Base-by-base conservation (phyloP, 768 basidiomycete species). In the Macrolepiota fuliginosa region DNA sequence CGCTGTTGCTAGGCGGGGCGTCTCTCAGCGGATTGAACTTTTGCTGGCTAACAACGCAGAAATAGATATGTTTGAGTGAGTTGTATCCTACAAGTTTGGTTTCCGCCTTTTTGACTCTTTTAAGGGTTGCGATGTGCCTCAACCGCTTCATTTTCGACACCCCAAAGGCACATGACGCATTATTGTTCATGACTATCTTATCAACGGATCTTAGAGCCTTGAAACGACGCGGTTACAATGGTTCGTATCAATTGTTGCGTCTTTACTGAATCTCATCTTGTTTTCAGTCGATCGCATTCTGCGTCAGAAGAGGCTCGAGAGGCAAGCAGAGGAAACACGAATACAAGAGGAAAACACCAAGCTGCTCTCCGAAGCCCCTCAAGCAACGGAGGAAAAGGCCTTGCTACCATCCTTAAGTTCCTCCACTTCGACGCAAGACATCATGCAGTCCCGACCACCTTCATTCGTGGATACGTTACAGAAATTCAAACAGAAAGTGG, bases 61-160 rank as follows among this genome's bases (percentile, higher is more conserved):
- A 64, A 79, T 92, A 47, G 93, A 98, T 67, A 91, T 96, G 84
- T 98, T 91, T 68, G 96, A 97, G 93, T 94, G 68, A 77, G 92
- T 85, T 10, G 17, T 11, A 15, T 3, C 24, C 22, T n/a, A 46
- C 37, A 9, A 11, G 19, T 25, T 25, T 4, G 54, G 13, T 45
- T 17, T 6, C 4, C 32, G 39, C 50, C 24, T 22, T 17, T 64
- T 17, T 49, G 50, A 24, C 22, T 53, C 25, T 25, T 5, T 40
- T 2, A 53, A 96, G 94, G 72, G 88, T 98, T 13, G 90, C 96
- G 0, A 88, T 87, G 0, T 89, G 91, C 1, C 76, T 98, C 32
- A 94, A 92, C 71, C 86, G 87, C 17, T 71, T 90, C 6, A 73
- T 97, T 32, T 92, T 98, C 64, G 84, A 90, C 58, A 81, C 84